These are phyloP conservation scores for Aspergillus oerlinghausenensis DNA, from an alignment of 2,329 filamentous ascomycete species.

Conservation along the genomic window DNA sequence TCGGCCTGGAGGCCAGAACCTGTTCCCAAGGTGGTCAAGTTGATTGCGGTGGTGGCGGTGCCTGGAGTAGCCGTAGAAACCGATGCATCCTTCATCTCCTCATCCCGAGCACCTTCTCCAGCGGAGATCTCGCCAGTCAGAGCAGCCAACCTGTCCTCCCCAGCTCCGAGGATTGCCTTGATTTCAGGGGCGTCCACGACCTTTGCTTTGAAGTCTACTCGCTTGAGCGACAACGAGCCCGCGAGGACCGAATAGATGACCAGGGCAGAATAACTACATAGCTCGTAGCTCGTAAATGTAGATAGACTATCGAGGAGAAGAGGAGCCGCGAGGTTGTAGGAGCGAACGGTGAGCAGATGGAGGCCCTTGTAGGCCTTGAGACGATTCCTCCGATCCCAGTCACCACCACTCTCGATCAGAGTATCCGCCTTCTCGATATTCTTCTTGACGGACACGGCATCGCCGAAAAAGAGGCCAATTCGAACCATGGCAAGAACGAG, in stretches of 20 bases:
- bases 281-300: constrained; percentile 97
- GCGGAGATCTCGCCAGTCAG: constrained; percentile 75
- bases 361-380: constrained; percentile 98
- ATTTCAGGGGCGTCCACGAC: constrained; percentile 98
- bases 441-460: constrained; percentile 89
- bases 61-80: constrained; percentile 48
- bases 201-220: constrained; percentile 98
- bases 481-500: constrained; percentile 94
- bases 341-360: constrained; percentile 85
- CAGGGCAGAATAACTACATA: constrained; percentile 92
- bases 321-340: constrained; percentile 83
- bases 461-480: constrained; percentile 91
- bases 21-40: constrained; percentile 76
- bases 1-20: constrained; percentile 64
- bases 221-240: constrained; percentile 88
- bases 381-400: constrained; percentile 97
- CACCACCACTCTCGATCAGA: constrained; percentile 88
- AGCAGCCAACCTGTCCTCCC: constrained; percentile 80
- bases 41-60: constrained; percentile 68
- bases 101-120: constrained; percentile 71
- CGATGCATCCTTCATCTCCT: constrained; percentile 65
- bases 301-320: constrained; percentile 94
- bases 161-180: constrained; percentile 88
- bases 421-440: constrained; percentile 83
- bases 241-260: constrained; percentile 95